phyloP scores from a whole-genome alignment of 1,284 basidiomycete species.

The Trametes polyzona region DNA sequence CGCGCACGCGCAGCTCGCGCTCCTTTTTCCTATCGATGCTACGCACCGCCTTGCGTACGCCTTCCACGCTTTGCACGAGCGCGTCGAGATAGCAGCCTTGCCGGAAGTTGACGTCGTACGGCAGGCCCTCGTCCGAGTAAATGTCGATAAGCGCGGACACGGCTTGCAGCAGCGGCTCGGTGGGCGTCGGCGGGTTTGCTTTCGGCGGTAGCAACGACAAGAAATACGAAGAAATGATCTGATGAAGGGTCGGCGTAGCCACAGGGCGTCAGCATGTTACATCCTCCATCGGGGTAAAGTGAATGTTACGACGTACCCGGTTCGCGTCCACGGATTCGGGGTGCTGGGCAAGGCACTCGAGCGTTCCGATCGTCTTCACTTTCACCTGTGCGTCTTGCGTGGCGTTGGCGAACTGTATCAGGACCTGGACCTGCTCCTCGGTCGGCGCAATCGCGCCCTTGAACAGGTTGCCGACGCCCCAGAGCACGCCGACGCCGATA shows the following conservation, averaged over 20 bases:
- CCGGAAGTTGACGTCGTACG: constrained; percentile 86
- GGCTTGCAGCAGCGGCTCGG: constrained; percentile 82
- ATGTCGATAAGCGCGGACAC: constrained; percentile 91
- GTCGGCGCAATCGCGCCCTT: constrained; percentile 60
- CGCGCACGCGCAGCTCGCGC: constrained; percentile 53
- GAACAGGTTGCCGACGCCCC: constrained; percentile 75
- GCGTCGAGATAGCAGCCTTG: constrained; percentile 44
- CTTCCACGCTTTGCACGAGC: constrained; percentile 47
- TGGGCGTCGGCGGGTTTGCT: constrained; percentile 46
- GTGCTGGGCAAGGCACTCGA: constrained; percentile 81
- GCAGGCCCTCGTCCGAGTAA: constrained; percentile 87
- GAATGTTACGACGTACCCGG: constrained; percentile 47
- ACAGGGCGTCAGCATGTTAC: background rate
- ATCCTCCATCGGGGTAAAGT: background rate
- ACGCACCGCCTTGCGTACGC: constrained; percentile 51
- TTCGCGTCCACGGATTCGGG: constrained; percentile 70
- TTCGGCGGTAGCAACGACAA: constrained; percentile 57
- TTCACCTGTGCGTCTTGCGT: constrained; percentile 58
- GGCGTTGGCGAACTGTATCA: constrained; percentile 68
- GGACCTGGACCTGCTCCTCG: constrained; percentile 62
- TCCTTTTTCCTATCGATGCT: constrained; percentile 44
- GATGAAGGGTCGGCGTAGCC: constrained; percentile 24
- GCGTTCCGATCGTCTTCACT: constrained; percentile 80
- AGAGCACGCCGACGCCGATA: constrained; percentile 75
- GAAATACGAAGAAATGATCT: constrained; percentile 74